Evolutionary conservation across 2,329 filamentous ascomycete species (phyloP).

Genomic region (Neurospora sp.): DNA sequence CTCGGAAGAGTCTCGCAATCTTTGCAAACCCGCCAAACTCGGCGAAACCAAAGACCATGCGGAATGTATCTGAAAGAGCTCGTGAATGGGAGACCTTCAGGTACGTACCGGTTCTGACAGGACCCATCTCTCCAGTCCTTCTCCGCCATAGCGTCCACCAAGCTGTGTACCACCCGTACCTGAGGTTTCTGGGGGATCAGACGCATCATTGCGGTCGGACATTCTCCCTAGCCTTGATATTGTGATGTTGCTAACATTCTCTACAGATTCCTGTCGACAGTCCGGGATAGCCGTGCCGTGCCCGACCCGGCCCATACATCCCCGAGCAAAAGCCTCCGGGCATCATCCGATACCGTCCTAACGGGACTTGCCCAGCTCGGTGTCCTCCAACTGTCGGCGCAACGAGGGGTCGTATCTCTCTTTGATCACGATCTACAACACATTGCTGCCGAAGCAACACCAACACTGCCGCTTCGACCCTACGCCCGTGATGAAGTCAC

Average conservation of each 20-base stretch:
- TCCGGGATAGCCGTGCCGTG: not conserved
- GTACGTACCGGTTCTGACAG: constrained; percentile 6
- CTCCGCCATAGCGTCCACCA: not conserved
- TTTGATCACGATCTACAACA: constrained; percentile 40
- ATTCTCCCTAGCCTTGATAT: constrained; percentile 4
- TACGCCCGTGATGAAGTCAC: constrained; percentile 6
- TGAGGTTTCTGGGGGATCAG: constrained; percentile 11
- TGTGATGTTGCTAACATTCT: constrained; percentile 5
- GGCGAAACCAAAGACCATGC: not conserved
- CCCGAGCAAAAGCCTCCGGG: not conserved
- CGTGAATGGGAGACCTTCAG: constrained; percentile 19
- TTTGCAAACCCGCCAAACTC: not conserved
- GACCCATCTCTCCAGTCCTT: not conserved
- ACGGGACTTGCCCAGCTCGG: constrained; percentile 42
- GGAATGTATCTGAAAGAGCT: constrained; percentile 6
- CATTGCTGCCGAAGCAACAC: constrained; percentile 41
- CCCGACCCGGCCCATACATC: not conserved
- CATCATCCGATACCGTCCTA: constrained; percentile 28
- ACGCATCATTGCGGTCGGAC: constrained; percentile 10
- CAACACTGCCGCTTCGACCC: constrained; percentile 26
- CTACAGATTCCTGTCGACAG: not conserved
- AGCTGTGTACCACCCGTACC: not conserved
- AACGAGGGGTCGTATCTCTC: constrained; percentile 38
- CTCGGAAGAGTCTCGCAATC: not conserved
- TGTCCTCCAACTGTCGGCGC: constrained; percentile 30